Evolutionary conservation across 1,284 basidiomycete genomes (phyloP).

Genomic region (Ceratobasidium sp.): DNA sequence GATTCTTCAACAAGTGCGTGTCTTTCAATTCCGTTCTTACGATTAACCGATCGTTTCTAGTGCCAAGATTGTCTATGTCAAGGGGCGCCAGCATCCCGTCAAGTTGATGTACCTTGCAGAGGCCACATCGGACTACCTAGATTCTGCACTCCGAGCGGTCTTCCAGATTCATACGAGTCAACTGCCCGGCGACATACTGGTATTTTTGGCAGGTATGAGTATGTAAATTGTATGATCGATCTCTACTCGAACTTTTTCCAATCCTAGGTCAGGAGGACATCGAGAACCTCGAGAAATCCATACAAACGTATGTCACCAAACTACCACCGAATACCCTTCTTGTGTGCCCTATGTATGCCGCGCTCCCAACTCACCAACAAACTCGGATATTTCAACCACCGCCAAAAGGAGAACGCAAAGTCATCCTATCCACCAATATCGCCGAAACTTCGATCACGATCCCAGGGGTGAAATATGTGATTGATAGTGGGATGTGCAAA

Average conservation of each 20-base stretch:
- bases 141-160: conserved; percentile 88
- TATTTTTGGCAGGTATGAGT: conserved; percentile 86
- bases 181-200: conserved; percentile 87
- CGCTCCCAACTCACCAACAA: conserved; percentile 82
- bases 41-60: conserved; percentile 56
- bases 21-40: conserved; percentile 43
- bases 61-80: conserved; percentile 87
- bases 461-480: conserved; percentile 93
- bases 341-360: conserved; percentile 85
- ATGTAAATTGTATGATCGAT: background rate
- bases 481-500: conserved; percentile 95
- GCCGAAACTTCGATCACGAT: conserved; percentile 99
- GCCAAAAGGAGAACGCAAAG: conserved; percentile 80
- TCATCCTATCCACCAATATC: conserved; percentile 94
- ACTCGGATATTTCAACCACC: conserved; percentile 79
- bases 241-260: conserved; percentile 12
- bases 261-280: conserved; percentile 92
- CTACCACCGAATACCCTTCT: conserved; percentile 57
- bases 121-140: conserved; percentile 86
- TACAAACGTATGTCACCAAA: conserved; percentile 71
- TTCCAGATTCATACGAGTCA: conserved; percentile 89
- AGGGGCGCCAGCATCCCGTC: conserved; percentile 95
- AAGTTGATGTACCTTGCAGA: conserved; percentile 77
- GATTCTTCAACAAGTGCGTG: conserved; percentile 82
- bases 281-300: conserved; percentile 82